These are phyloP conservation scores for Brassica napus DNA, from an alignment of 345 rosid genomes.

Conservation along the genomic window Da-Ae NC_063437.1:3570001-3570500, in stretches of 20 bases:
- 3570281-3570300: not conserved
- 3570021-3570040: not conserved
- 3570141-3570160: not conserved
- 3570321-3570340: not conserved
- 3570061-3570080: not conserved
- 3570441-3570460: not conserved
- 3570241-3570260: not conserved
- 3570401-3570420: not conserved
- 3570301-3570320: not conserved
- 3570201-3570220: not conserved
- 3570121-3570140: not conserved
- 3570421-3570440: not conserved
- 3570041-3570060: not conserved
- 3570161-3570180: not conserved
- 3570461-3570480: slow-evolving; percentile 45
- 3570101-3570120: not conserved
- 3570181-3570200: not conserved
- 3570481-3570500: slow-evolving; percentile 93
- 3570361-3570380: not conserved
- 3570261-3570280: not conserved
- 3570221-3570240: not conserved
- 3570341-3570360: not conserved
- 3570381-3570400: not conserved
- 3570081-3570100: not conserved
- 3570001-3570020: not conserved